Evolutionary conservation across 176 grass and related monocot species (phyloP).

Genomic region (Zizania latifolia): DNA sequence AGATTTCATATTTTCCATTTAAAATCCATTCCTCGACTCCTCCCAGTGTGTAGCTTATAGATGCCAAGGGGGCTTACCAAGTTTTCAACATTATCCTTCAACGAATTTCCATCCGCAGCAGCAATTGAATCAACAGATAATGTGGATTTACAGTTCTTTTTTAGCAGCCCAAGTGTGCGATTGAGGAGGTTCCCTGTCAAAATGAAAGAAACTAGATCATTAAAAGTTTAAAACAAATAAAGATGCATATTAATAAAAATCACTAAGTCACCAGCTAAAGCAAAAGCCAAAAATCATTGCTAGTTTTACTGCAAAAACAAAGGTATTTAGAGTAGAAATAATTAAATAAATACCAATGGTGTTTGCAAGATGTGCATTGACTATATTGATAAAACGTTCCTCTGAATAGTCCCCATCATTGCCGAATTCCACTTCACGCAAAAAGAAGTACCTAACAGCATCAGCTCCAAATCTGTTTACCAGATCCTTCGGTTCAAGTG

Average conservation of each 20-base stretch:
- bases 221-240: not conserved
- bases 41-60: not conserved
- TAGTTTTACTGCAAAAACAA: constrained; percentile 15
- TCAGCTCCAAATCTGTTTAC: constrained; percentile 75
- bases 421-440: constrained; percentile 92
- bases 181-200: constrained; percentile 91
- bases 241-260: not conserved
- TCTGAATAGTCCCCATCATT: constrained; percentile 97
- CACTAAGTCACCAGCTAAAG: not conserved
- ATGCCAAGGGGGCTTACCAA: constrained; percentile 48
- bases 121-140: constrained; percentile 62
- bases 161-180: constrained; percentile 85
- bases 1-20: not conserved
- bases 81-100: constrained; percentile 63
- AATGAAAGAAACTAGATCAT: constrained; percentile 17
- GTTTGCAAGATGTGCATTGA: constrained; percentile 96
- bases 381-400: constrained; percentile 90
- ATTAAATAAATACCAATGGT: constrained; percentile 97
- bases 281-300: not conserved
- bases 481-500: constrained; percentile 89
- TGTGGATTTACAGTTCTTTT: constrained; percentile 86
- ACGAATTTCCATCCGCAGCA: constrained; percentile 64
- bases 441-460: constrained; percentile 95
- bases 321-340: not conserved
- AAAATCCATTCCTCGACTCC: constrained; percentile 6